A percentile compares a stretch with the other conserved stretches of the same genome.
These are phyloP conservation scores for Pachysandra terminalis DNA, from an alignment of 164 flowering plant species.

Conservation along the genomic window DNA sequence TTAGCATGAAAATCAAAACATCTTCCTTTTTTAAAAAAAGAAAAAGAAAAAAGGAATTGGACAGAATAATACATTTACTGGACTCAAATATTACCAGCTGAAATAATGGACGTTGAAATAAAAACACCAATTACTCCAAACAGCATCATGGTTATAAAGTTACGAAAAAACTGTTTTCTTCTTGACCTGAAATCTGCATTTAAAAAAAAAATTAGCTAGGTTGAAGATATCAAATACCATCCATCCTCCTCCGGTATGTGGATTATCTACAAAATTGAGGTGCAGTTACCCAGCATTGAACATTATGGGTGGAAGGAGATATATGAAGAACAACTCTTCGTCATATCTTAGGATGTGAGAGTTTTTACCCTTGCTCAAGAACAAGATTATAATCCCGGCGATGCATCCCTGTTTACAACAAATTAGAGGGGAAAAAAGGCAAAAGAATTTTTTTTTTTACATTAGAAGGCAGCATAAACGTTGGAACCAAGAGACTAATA, in stretches of 20 bases:
- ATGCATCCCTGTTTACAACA: slow-evolving; percentile 47
- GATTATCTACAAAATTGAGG: not conserved
- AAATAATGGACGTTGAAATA: slow-evolving; percentile 54
- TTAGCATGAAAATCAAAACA: not conserved
- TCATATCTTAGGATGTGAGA: slow-evolving; percentile 70
- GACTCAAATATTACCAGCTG: slow-evolving; percentile 48
- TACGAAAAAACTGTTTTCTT: slow-evolving; percentile 92
- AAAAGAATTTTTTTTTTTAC: too few relatives aligned
- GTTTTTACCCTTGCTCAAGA: slow-evolving; percentile 59
- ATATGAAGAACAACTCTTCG: slow-evolving; percentile 87
- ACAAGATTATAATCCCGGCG: slow-evolving; percentile 52
- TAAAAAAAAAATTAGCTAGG: not conserved
- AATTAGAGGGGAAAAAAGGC: too few relatives aligned
- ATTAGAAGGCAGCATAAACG: too few relatives aligned
- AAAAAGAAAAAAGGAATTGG: too few relatives aligned
- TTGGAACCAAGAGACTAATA: too few relatives aligned
- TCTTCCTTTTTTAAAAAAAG: too few relatives aligned
- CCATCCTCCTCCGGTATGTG: not conserved
- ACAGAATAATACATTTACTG: not conserved
- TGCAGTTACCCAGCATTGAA: slow-evolving; percentile 84
- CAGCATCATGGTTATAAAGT: slow-evolving; percentile 71
- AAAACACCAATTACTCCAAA: slow-evolving; percentile 90
- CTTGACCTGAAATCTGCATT: slow-evolving; percentile 87
- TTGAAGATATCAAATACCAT: not conserved
- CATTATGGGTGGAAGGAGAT: slow-evolving; percentile 93